Evolutionary conservation across 208 protist genomes (phyloP).

Genomic region (Trypanosoma lewisi): DNA sequence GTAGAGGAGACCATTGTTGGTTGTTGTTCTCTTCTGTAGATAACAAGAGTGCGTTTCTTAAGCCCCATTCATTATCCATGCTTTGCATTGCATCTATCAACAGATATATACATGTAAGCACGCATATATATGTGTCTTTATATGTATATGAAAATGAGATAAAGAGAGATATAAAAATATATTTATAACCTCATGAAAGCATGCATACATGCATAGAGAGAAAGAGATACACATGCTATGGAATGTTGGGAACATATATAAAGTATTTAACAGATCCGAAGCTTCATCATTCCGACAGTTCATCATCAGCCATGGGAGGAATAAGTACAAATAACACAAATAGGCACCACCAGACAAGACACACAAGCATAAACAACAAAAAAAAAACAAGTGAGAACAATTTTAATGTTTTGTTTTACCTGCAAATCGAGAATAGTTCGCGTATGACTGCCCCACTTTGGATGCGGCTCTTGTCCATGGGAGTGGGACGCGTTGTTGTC

Average conservation of each 20-base stretch:
- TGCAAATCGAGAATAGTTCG: conserved; percentile 60
- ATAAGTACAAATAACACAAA: no score
- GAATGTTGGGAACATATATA: background rate
- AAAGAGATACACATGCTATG: no score
- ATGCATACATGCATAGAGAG: no score
- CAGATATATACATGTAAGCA: background rate
- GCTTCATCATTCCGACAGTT: no score
- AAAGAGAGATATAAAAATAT: no score
- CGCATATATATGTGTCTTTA: background rate
- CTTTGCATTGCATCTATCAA: background rate
- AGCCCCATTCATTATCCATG: conserved; percentile 1
- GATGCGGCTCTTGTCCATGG: conserved; percentile 31
- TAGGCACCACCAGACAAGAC: no score
- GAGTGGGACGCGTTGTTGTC: conserved; percentile 1
- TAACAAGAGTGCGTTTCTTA: conserved; percentile 20
- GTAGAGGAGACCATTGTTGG: background rate
- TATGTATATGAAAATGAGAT: conserved; percentile 4
- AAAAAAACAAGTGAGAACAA: conserved; percentile 1
- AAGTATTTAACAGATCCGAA: no score
- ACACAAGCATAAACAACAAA: conserved; percentile 18
- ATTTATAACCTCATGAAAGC: no score
- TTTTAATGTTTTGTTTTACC: no score
- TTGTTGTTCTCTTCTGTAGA: conserved; percentile 3
- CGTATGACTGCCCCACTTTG: conserved; percentile 75
- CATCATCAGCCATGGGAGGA: no score